Base-by-base conservation (phyloP, 768 basidiomycete genomes). In the Pleurotus platypus region DNA sequence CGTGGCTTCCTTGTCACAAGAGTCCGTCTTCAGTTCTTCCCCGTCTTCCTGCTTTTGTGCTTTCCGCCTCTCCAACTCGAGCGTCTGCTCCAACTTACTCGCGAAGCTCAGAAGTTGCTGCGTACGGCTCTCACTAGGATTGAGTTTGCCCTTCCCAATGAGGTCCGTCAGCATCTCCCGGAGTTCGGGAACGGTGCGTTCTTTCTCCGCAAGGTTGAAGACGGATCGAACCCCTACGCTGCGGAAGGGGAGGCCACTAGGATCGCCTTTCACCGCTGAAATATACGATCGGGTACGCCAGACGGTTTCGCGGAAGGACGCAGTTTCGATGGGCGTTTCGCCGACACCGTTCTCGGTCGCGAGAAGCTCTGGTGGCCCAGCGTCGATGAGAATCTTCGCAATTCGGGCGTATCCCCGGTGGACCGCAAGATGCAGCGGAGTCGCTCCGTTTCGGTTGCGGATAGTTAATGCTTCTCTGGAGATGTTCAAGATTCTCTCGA, bases 331-430 rank as follows among this genome's bases (percentile, higher is more conserved):
- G 1, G 75, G 68, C 1, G 75, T 76, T 54, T 76, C 70, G 2
- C 79, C 80, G 13, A 80, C 76, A 16, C 74, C 76, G 58, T 86
- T 78, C 64, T 87, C 85, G 39, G 74, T 67, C 56, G 70, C 68
- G 2, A 85, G 64, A 0, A 66, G 70, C 35, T 77, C 74, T 0
- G 66, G 57, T 20, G 79, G 75, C 1, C 71, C 68, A 1, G 68
- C 70, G 1, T 71, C 65, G 35, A 80, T 60, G 18, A 86, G 68
- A 8, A 71, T 49, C 26, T 71, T 59, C 1, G 74, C 69, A 7
- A 81, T 78, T 18, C 71, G 61, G 0, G 70, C 18, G 57, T 60
- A 74, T 18, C 71, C 69, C 0, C 56, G 26, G 6, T 69, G 69
- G 20, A 78, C 72, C 0, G 84, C 81, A 24, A 70, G 57, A 61